Evolutionary conservation across 805 yeast genomes (phyloP).

Genomic region (Ogataea naganishii): DNA sequence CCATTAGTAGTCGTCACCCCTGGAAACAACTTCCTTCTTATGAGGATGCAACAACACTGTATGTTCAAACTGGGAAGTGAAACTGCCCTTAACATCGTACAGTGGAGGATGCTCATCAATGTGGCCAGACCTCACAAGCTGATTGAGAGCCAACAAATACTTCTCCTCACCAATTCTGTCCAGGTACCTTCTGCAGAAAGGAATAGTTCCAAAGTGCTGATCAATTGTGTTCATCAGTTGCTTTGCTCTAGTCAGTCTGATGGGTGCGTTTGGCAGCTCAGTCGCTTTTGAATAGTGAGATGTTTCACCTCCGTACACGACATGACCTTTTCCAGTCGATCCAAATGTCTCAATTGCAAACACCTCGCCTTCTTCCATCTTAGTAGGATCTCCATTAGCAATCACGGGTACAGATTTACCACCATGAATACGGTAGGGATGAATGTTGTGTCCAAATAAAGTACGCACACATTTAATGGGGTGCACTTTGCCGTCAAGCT

Average conservation of each 20-base stretch:
- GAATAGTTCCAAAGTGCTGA: slow-evolving; percentile 83
- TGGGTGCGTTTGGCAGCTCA: slow-evolving; percentile 41
- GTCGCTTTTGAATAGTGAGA: slow-evolving; percentile 78
- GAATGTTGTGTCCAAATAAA: slow-evolving; percentile 90
- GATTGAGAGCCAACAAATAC: slow-evolving; percentile 79
- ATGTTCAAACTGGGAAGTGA: slow-evolving; percentile 96
- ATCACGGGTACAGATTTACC: slow-evolving; percentile 97
- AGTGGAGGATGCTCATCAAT: slow-evolving; percentile 93
- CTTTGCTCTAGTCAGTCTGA: slow-evolving; percentile 60
- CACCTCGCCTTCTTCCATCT: slow-evolving; percentile 98
- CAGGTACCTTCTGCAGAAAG: slow-evolving; percentile 92
- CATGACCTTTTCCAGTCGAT: slow-evolving; percentile 91
- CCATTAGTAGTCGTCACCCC: slow-evolving; percentile 85
- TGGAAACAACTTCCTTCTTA: slow-evolving; percentile 86
- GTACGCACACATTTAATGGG: slow-evolving; percentile 88
- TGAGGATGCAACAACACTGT: slow-evolving; percentile 86
- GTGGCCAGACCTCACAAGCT: slow-evolving; percentile 76
- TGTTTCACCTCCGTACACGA: slow-evolving; percentile 79
- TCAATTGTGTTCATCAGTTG: slow-evolving; percentile 62
- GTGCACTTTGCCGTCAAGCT: slow-evolving; percentile 73
- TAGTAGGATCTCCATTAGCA: slow-evolving; percentile 84
- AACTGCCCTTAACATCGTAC: slow-evolving; percentile 71
- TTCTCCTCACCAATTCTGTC: slow-evolving; percentile 90
- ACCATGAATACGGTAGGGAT: slow-evolving; percentile 78
- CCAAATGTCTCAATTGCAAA: slow-evolving; percentile 99